phyloP scores from a whole-genome alignment of 129 eudicot genomes.

The Ambrosia trifida region DNA sequence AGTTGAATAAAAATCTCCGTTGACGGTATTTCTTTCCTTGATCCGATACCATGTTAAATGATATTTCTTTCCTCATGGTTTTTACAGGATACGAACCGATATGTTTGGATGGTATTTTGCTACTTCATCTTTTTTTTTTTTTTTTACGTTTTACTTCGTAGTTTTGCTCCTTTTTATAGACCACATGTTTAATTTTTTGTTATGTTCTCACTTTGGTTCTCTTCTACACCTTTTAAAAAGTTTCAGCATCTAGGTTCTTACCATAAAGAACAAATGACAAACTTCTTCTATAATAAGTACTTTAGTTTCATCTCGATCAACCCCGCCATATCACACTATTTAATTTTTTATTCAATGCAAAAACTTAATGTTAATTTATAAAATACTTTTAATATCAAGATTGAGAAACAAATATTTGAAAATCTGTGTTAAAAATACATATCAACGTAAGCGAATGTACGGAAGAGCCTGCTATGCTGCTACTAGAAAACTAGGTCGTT shows the following conservation, averaged over 20 bases:
- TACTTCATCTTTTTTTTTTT: neutral
- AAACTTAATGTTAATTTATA: neutral
- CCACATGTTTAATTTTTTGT: neutral
- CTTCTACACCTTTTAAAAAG: slow-evolving; percentile 4
- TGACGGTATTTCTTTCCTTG: too few relatives aligned
- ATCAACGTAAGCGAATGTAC: too few relatives aligned
- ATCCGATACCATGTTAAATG: too few relatives aligned
- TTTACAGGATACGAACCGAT: neutral
- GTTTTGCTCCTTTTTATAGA: neutral
- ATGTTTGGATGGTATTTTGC: slow-evolving; percentile 5
- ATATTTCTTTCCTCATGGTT: too few relatives aligned
- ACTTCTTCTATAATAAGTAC: neutral
- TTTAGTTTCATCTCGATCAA: neutral
- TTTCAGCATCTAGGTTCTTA: neutral
- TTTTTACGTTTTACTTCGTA: neutral
- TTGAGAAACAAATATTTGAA: too few relatives aligned
- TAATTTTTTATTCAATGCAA: neutral
- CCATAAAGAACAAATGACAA: neutral
- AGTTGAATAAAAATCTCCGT: too few relatives aligned
- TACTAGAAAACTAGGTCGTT: too few relatives aligned
- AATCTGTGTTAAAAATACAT: too few relatives aligned
- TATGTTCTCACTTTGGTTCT: slow-evolving; percentile 2
- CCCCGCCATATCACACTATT: neutral
- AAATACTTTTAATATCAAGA: neutral
- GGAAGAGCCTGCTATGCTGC: too few relatives aligned